Conservation (phyloP, 306 rosid genomes). For the Arachis hypogaea region DNA sequence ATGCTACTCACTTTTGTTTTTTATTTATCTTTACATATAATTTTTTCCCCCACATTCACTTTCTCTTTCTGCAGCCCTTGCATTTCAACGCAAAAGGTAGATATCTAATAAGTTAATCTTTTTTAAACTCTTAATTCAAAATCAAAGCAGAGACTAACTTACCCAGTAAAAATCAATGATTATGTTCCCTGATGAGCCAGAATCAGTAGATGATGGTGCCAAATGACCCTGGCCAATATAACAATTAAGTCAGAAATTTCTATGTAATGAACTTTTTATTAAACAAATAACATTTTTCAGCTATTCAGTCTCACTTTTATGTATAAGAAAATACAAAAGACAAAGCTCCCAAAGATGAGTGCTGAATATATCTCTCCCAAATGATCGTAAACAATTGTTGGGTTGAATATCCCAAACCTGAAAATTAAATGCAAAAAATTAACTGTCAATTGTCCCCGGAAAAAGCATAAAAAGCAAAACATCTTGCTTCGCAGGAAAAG, state of each 20-base stretch:
- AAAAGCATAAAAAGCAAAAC: background rate
- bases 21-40: background rate
- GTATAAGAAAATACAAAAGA: slow-evolving; percentile 86
- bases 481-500: slow-evolving; percentile 24
- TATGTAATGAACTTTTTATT: background rate
- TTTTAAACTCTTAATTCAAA: slow-evolving; percentile 15
- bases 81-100: slow-evolving; percentile 25
- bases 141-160: slow-evolving; percentile 34
- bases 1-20: slow-evolving; percentile 11
- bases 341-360: slow-evolving; percentile 86
- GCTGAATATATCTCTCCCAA: slow-evolving; percentile 93
- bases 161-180: slow-evolving; percentile 98
- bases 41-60: background rate
- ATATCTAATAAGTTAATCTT: slow-evolving; percentile 14
- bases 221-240: slow-evolving; percentile 68
- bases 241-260: slow-evolving; percentile 40
- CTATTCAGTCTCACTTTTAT: slow-evolving; percentile 68
- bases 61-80: slow-evolving; percentile 17
- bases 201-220: slow-evolving; percentile 93
- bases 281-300: background rate
- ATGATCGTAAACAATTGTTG: slow-evolving; percentile 83
- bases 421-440: slow-evolving; percentile 35
- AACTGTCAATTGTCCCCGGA: slow-evolving; percentile 2
- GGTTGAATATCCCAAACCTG: slow-evolving; percentile 96
- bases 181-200: slow-evolving; percentile 84